Evolutionary conservation across 768 basidiomycete genomes (phyloP).

Genomic region (Boletus rubropictus): DNA sequence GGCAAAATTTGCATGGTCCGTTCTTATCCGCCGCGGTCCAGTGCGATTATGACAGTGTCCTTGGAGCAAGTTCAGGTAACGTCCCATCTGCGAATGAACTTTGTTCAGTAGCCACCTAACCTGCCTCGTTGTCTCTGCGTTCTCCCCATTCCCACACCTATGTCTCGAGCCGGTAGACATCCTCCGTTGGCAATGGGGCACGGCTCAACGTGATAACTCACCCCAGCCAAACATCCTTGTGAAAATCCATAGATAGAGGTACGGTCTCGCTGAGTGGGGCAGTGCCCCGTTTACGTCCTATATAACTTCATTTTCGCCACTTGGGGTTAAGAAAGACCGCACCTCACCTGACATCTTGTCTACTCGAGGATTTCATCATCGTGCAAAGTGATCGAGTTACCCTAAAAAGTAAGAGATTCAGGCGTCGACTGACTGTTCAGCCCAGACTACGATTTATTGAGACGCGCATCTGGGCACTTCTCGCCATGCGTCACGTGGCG

Average conservation of each 20-base stretch:
- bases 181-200: neutral
- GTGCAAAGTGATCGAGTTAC: neutral
- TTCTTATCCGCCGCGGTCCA: neutral
- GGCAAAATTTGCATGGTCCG: neutral
- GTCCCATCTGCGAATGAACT: neutral
- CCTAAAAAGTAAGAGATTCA: neutral
- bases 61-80: neutral
- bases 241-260: neutral
- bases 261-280: too few species aligned
- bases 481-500: neutral
- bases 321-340: neutral
- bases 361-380: neutral
- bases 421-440: neutral
- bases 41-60: neutral
- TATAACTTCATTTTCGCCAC: neutral
- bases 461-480: too few species aligned
- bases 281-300: constrained; percentile 4
- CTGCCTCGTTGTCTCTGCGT: neutral
- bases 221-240: neutral
- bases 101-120: neutral
- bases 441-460: neutral
- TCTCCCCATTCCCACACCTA: too few species aligned
- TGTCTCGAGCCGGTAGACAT: neutral
- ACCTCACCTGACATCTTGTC: neutral
- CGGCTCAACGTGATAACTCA: too few species aligned